These are phyloP conservation scores for Corylus heterophylla DNA, from an alignment of 306 rosid genomes.

Conservation along the genomic window DNA sequence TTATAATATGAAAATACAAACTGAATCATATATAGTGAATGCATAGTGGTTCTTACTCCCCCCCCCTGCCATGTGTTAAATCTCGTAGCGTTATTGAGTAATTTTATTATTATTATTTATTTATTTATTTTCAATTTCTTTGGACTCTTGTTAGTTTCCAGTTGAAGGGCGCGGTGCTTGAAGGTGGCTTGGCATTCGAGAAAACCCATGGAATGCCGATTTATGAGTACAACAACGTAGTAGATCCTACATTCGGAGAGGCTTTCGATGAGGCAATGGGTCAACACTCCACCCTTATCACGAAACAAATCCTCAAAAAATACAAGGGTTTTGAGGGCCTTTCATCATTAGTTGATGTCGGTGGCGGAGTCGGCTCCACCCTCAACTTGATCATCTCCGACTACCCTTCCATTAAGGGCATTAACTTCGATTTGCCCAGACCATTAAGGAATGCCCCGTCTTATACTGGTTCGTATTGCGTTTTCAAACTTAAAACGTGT, in stretches of 20 bases:
- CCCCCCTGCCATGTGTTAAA: too few species aligned
- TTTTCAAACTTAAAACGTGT: too few species aligned
- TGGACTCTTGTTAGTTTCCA: constrained; percentile 49
- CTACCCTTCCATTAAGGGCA: constrained; percentile 73
- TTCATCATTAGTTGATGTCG: constrained; percentile 72
- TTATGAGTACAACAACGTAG: constrained; percentile 64
- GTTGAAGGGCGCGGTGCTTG: constrained; percentile 78
- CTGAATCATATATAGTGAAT: too few species aligned
- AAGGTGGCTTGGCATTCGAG: constrained; percentile 87
- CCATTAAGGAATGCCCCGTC: constrained; percentile 72
- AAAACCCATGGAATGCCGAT: constrained; percentile 89
- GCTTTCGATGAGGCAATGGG: constrained; percentile 77
- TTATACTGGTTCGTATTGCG: constrained; percentile 42
- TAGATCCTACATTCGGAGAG: constrained; percentile 79
- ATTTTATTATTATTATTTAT: not conserved
- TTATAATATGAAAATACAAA: too few species aligned
- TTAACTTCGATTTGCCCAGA: constrained; percentile 82
- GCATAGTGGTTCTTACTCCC: too few species aligned
- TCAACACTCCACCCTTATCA: constrained; percentile 73
- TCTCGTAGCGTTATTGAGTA: too few species aligned
- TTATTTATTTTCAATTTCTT: not conserved
- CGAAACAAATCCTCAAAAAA: constrained; percentile 68
- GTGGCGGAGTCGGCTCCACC: constrained; percentile 82
- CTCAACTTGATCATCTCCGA: constrained; percentile 67
- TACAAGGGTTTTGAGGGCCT: constrained; percentile 86